Conservation (phyloP, 2,329 filamentous ascomycete species). For the Hypoxylon sp. region DNA sequence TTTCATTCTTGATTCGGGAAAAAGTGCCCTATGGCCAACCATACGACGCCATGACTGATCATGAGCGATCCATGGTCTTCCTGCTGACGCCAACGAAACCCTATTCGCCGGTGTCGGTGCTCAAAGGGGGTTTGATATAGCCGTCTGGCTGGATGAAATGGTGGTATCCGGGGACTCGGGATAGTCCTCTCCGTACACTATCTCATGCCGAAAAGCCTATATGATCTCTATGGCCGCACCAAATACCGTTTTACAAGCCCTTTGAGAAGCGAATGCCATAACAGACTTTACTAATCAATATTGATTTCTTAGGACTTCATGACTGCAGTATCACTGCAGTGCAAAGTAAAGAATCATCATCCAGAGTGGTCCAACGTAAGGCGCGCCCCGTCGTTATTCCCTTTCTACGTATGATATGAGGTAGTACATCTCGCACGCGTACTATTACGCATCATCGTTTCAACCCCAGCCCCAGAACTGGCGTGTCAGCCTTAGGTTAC, state of each 20-base stretch:
- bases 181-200: slow-evolving; percentile 17
- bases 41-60: slow-evolving; percentile 26
- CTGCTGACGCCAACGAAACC: slow-evolving; percentile 35
- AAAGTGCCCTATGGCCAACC: slow-evolving; percentile 22
- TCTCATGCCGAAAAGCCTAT: slow-evolving; percentile 18
- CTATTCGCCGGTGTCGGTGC: slow-evolving; percentile 21
- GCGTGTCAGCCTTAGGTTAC: slow-evolving; percentile 18
- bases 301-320: slow-evolving; percentile 74
- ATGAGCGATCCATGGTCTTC: slow-evolving; percentile 9
- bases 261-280: slow-evolving; percentile 5
- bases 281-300: slow-evolving; percentile 42
- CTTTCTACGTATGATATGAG: slow-evolving; percentile 13
- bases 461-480: not conserved
- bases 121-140: slow-evolving; percentile 22
- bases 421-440: slow-evolving; percentile 22
- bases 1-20: slow-evolving; percentile 20
- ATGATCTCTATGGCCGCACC: slow-evolving; percentile 18
- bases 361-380: slow-evolving; percentile 82
- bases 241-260: slow-evolving; percentile 9
- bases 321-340: slow-evolving; percentile 78
- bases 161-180: slow-evolving; percentile 17
- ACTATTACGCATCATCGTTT: slow-evolving; percentile 10
- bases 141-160: slow-evolving; percentile 22
- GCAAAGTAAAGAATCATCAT: slow-evolving; percentile 78
- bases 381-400: slow-evolving; percentile 26